Percentiles rank a stretch among this genome's conserved stretches.
Conservation (phyloP, 495 filamentous ascomycete species). For the Penicillium malachiteum region DNA sequence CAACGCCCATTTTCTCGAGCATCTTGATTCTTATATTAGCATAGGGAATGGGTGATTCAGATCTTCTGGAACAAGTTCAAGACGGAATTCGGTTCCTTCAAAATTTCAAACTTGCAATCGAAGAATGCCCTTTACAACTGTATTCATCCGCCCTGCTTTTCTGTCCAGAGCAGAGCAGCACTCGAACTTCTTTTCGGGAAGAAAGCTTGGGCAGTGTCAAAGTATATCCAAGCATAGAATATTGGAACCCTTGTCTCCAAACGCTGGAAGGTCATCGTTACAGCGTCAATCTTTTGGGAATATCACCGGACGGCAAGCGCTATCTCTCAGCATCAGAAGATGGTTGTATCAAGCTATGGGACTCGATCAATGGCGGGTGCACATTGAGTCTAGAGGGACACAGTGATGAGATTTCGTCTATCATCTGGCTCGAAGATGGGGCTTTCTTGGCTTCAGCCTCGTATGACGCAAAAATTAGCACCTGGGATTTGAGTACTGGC, state of each 20-base stretch:
- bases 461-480: background rate
- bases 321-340: background rate
- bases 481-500: background rate
- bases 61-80: background rate
- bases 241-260: background rate
- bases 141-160: background rate
- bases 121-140: background rate
- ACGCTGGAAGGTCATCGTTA: background rate
- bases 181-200: background rate
- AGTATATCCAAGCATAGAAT: background rate
- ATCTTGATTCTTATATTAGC: too few relatives aligned
- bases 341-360: background rate
- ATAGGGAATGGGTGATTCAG: too few relatives aligned
- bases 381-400: background rate
- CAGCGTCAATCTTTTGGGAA: background rate
- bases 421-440: background rate
- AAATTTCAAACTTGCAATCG: background rate
- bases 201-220: background rate
- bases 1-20: background rate
- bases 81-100: conserved; percentile 2
- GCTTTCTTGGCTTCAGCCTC: background rate
- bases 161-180: background rate
- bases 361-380: background rate
- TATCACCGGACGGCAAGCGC: background rate
- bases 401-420: background rate